Evolutionary conservation across 192 early-diverging fungal species (phyloP).

Genomic region (Entrophospora sp.): DNA sequence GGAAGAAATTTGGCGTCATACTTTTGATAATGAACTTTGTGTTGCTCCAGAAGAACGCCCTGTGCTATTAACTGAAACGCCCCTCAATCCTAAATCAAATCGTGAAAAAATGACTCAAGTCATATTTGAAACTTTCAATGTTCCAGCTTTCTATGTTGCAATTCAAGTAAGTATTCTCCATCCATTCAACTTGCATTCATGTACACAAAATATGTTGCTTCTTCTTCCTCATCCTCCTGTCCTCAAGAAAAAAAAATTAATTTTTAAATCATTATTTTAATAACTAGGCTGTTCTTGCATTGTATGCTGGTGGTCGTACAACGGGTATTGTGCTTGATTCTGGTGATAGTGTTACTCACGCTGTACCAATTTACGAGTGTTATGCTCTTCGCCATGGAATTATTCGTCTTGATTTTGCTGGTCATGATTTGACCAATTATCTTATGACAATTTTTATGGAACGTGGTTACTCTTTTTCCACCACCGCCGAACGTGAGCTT

Average conservation of each 20-base stretch:
- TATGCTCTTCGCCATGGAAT: slow-evolving; percentile 85
- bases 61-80: slow-evolving; percentile 93
- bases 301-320: slow-evolving; percentile 49
- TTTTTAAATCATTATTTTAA: too few relatives aligned
- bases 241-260: too few relatives aligned
- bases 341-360: slow-evolving; percentile 98
- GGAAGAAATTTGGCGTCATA: slow-evolving; percentile 97
- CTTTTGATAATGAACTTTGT: slow-evolving; percentile 85
- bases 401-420: slow-evolving; percentile 89
- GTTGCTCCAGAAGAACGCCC: slow-evolving; percentile 85
- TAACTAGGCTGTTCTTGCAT: not conserved
- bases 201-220: too few relatives aligned
- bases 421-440: slow-evolving; percentile 91
- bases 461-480: slow-evolving; percentile 93
- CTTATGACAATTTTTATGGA: slow-evolving; percentile 92
- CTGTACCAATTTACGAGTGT: slow-evolving; percentile 97
- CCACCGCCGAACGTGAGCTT: slow-evolving; percentile 97
- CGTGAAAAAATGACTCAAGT: slow-evolving; percentile 85
- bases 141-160: slow-evolving; percentile 86
- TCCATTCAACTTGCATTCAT: too few relatives aligned
- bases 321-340: slow-evolving; percentile 98
- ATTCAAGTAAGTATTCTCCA: slow-evolving; percentile 82
- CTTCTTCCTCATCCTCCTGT: too few relatives aligned
- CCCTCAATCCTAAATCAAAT: slow-evolving; percentile 90
- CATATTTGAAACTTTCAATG: slow-evolving; percentile 98